Evolutionary conservation across 2,329 filamentous ascomycete species (phyloP).

Genomic region (Aspergillus sp.): DNA sequence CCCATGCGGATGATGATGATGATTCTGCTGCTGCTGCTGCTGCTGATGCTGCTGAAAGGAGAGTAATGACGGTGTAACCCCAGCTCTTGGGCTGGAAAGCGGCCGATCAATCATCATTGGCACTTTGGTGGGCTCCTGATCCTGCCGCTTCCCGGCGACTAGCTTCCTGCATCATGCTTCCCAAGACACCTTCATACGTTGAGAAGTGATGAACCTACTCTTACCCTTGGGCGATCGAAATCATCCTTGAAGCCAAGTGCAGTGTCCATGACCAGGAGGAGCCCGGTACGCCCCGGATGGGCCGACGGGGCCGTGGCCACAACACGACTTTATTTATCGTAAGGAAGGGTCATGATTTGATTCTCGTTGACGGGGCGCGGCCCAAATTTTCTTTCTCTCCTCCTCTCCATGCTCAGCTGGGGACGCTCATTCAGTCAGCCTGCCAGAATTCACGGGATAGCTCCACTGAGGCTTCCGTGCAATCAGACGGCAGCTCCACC

Average conservation of each 20-base stretch:
- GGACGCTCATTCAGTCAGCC: conserved; percentile 10
- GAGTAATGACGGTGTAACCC: conserved; percentile 24
- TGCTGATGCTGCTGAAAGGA: neutral
- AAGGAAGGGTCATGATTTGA: neutral
- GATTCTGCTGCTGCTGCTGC: neutral
- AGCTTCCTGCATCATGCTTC: conserved; percentile 18
- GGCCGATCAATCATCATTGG: conserved; percentile 21
- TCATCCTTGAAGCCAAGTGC: conserved; percentile 6
- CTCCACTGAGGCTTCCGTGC: conserved; percentile 19
- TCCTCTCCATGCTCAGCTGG: neutral
- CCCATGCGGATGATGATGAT: neutral
- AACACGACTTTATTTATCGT: neutral
- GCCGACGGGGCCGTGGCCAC: conserved; percentile 16
- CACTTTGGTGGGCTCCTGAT: conserved; percentile 14
- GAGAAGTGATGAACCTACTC: conserved; percentile 10
- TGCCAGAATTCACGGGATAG: conserved; percentile 15
- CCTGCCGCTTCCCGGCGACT: conserved; percentile 22
- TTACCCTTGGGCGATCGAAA: conserved; percentile 14
- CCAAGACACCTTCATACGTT: conserved; percentile 1
- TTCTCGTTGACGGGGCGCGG: neutral
- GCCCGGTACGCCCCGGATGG: conserved; percentile 14
- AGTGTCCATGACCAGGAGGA: conserved; percentile 11
- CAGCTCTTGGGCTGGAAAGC: conserved; percentile 15
- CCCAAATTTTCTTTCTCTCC: no score
- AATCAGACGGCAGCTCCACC: conserved; percentile 18